A percentile compares a stretch with the other conserved stretches of the same genome.
These are phyloP conservation scores for Nymphaea thermarum DNA, from an alignment of 164 flowering plant genomes.

Conservation along the genomic window DNA sequence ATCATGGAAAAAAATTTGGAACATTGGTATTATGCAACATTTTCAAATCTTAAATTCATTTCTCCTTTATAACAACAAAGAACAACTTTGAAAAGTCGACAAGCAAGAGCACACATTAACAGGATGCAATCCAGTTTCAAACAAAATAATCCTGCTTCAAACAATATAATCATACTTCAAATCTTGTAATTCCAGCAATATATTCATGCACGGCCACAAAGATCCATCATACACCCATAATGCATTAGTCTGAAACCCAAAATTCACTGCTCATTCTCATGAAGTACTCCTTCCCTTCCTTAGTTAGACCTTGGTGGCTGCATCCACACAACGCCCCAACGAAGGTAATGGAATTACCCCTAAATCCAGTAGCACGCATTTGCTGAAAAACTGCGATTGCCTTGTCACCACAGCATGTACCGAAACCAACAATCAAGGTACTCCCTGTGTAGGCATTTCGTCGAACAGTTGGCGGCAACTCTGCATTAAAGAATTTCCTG, in stretches of 20 bases:
- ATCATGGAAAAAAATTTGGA: too few relatives aligned
- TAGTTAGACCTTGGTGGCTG: conserved; percentile 40
- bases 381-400: conserved; percentile 24
- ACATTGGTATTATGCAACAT: too few relatives aligned
- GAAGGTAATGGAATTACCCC: conserved; percentile 34
- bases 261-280: conserved; percentile 28
- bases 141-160: too few relatives aligned
- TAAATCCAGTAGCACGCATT: conserved; percentile 24
- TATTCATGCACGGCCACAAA: conserved; percentile 46
- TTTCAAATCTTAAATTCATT: too few relatives aligned
- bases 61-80: conserved; percentile 11
- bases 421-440: conserved; percentile 32
- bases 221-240: conserved; percentile 45
- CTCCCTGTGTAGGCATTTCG: conserved; percentile 44
- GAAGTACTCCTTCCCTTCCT: conserved; percentile 29
- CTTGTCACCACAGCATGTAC: conserved; percentile 32
- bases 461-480: conserved; percentile 29
- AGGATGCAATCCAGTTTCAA: too few relatives aligned
- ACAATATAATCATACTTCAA: too few relatives aligned
- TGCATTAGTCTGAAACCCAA: conserved; percentile 28
- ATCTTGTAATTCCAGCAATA: conserved; percentile 24
- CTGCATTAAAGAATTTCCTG: conserved; percentile 21
- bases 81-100: too few relatives aligned
- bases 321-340: conserved; percentile 47
- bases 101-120: too few relatives aligned